Conservation (phyloP, 2,329 filamentous ascomycete genomes). For the Macrophomina tecta region DNA sequence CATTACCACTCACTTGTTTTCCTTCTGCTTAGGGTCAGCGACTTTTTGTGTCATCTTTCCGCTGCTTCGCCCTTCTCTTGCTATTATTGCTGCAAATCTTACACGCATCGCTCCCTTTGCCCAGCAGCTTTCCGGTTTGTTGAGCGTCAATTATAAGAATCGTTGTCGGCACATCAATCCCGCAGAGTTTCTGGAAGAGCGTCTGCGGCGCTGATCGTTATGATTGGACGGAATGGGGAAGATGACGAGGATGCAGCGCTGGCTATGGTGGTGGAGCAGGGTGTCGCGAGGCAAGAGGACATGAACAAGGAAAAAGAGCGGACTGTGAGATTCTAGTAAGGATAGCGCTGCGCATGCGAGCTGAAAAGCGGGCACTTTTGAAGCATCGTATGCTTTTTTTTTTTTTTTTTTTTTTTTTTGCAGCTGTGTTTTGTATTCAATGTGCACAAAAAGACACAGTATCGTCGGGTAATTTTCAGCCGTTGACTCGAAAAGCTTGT, state of each 20-base stretch:
- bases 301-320: too few relatives aligned
- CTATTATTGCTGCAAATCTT: neutral
- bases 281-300: neutral
- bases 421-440: too few relatives aligned
- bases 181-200: neutral
- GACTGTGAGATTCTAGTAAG: too few relatives aligned
- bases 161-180: neutral
- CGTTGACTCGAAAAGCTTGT: too few relatives aligned
- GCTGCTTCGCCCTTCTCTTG: neutral
- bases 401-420: too few relatives aligned
- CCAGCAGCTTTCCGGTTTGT: neutral
- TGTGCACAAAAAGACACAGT: too few relatives aligned
- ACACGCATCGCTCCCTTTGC: neutral
- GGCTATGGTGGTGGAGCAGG: neutral
- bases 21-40: neutral
- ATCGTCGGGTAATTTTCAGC: too few relatives aligned
- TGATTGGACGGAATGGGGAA: neutral
- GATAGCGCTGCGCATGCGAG: too few relatives aligned
- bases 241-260: neutral
- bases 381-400: too few relatives aligned
- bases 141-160: neutral
- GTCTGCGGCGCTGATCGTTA: neutral
- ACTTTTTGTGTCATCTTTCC: neutral
- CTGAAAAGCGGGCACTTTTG: too few relatives aligned
- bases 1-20: too few relatives aligned